Evolutionary conservation across 768 basidiomycete species (phyloP), one percentile per base, ranked within the genome.

Genomic region (Naganishia vaughanmartiniae): DNA sequence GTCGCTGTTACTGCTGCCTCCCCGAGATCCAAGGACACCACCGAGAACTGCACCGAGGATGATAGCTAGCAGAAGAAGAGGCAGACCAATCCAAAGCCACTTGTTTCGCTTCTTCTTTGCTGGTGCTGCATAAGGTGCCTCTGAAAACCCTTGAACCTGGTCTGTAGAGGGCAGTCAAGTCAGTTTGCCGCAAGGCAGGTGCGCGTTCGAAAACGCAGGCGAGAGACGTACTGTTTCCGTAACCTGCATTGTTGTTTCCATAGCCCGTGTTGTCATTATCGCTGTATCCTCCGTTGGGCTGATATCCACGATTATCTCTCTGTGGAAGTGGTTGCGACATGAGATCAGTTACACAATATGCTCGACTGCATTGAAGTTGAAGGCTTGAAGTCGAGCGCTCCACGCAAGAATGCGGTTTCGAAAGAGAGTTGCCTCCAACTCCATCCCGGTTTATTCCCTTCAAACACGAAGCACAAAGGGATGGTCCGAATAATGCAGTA

Each of bases 21-120:
- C 81, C 55, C 87, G 87, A 56, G 87, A 86, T 48, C 90, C 93
- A 31, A 97, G 74, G 54, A 97, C 87, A 74, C 89, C 92, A 39
- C 90, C 94, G 48, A 85, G 74, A 55, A 85, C 83, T 54, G 83
- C 84, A 42, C 72, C 84, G 67, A 83, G 73, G 72, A 84, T 81
- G 67, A 79, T 63, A 70, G 82, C 54, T 54, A 77, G 51, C 14
- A 77, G 21, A 4, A 78, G 65, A 55, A 84, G 53, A 57, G 79
- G 78, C 14, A 80, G 56, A 70, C 81, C 82, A 72, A 83, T 77
- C 73, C 77, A 79, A 24, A 82, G 70, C 83, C 82, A 82, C 78
- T 82, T 82, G 72, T 76, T 76, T 21, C 75, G 70, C 68, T 78
- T 79, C 70, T 76, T 76, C 72, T 76, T 75, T 54, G 56, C 63